Evolutionary conservation across 2,329 filamentous ascomycete species (phyloP), one percentile per base, ranked within the genome.

Genomic region (Metarhizium rileyi): DNA sequence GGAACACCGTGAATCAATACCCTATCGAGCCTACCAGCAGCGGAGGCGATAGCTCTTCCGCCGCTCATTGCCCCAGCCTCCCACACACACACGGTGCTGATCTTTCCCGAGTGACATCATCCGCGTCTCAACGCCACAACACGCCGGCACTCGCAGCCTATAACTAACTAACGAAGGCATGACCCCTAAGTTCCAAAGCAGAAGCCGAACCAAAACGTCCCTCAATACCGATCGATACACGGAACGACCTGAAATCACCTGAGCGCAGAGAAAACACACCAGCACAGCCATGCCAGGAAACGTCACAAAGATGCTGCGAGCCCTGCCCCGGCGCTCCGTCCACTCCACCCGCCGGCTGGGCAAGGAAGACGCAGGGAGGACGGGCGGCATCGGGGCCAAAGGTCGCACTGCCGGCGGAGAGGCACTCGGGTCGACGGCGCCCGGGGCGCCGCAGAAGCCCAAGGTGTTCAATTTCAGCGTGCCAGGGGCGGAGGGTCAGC

Each of bases 381-480:
- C 26, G 3, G 3, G 35, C 33, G 23, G 45, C 30, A 10, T 35
- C 20, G 35, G 45, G 12, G 20, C 20, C 30, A 40, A 38, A 23
- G 35, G 26, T 14, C 45, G 36, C 30, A 38, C 35, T 12, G 45
- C 28, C 4, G 45, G 45, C 10, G 45, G 45, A 5, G 18, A 47
- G 16, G 41, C n/a, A 18, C 40, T 49, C 8, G 20, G 30, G 8
- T 26, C 47, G 20, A 44, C 40, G 16, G 40, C 40, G 40, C 8
- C 4, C 23, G 38, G 38, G 10, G 61, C 67, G 2, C 67, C 69
- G 3, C 63, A 72, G 1, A 62, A 70, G 57, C 78, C 77, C 50
- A 80, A 77, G 65, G 73, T 80, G 53, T 61, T 65, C 50, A 78
- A 76, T 56, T 67, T 70, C 50, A 68, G 68, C 53, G 63, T 74